A percentile compares a stretch with the other conserved stretches of the same genome.
Evolutionary conservation across 208 protist species (phyloP).

Genomic region (Trypanosoma boissoni): DNA sequence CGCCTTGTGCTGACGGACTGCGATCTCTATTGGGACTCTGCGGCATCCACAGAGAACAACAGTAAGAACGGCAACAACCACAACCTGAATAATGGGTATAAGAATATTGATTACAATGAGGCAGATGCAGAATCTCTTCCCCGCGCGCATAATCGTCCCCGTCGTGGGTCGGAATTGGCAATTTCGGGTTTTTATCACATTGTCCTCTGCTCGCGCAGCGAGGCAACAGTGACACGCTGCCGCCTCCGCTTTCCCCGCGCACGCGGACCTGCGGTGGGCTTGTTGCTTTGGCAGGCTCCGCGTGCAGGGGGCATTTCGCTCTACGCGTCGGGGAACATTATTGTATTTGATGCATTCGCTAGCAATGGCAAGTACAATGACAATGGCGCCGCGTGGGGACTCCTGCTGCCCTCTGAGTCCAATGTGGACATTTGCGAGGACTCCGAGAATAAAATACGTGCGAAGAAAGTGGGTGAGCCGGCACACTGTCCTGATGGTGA

Average conservation of each 20-base stretch:
- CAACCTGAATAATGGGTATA: too few relatives aligned
- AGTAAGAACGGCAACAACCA: too few relatives aligned
- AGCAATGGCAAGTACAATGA: not conserved
- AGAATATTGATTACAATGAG: too few relatives aligned
- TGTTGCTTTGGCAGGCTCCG: conserved; percentile 6
- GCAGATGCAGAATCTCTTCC: too few relatives aligned
- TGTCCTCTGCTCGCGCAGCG: conserved; percentile 12
- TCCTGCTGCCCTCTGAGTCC: conserved; percentile 23
- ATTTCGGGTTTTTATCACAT: conserved; percentile 15
- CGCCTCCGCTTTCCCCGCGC: conserved; percentile 10
- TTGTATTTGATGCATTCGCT: conserved; percentile 14
- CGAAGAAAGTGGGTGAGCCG: not conserved
- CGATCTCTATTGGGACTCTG: too few relatives aligned
- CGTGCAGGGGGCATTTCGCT: conserved; percentile 8
- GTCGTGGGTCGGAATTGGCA: not conserved
- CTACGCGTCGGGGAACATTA: conserved; percentile 21
- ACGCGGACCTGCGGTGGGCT: conserved; percentile 2
- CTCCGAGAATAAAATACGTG: not conserved
- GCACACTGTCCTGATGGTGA: not conserved
- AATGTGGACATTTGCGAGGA: not conserved
- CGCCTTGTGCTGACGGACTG: too few relatives aligned
- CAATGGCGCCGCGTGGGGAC: too few relatives aligned
- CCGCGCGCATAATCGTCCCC: not conserved
- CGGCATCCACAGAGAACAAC: too few relatives aligned
- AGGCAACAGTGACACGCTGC: conserved; percentile 18